Base-by-base conservation (phyloP, 2,329 filamentous ascomycete species). In the Geosmithia morbida region DNA sequence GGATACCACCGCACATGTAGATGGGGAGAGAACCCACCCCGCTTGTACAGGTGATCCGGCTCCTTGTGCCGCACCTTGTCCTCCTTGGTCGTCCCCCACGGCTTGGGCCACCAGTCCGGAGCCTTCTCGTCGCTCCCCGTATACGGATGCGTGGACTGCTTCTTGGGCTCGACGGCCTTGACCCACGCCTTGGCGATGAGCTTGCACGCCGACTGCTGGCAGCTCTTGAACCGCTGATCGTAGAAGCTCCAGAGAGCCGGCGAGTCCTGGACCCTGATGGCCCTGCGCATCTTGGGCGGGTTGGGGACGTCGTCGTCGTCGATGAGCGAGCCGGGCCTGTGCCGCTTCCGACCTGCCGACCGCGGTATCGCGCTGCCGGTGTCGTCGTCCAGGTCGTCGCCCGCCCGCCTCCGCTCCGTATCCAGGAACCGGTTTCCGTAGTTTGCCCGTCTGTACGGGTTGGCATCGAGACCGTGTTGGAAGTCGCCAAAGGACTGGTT, bases 131-230 rank as follows among this genome's bases (percentile, higher is more conserved):
- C 73, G 30, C 72, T 75, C n/a, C 71, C 70, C 1, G 79, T 83
- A 56, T 88, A 88, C 0, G 84, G 83, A 54, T 84, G 79, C 17
- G 76, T 81, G 0, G 81, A 81, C 60, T 87, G 83, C 61, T 88
- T 88, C 63, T 84, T 86, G 0, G 84, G 84, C 54, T 85, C 82
- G 2, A 87, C 77, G 2, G 77, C 71, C 57, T 86, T 86, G 50
- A 88, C 79, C 77, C 83, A 87, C 11, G 77, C 80, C 59, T 87
- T 88, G 33, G 79, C 79, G 46, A 87, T 79, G 22, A 80, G 66
- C 61, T 87, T 87, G 63, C 81, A 83, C 7, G 79, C 75, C 2
- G 77, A 74, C 55, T 88, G 84, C 55, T 87, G 83, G 53, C 83
- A 75, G 49, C 75, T 74, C 51, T 75, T 77, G 57, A 87, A 79